phyloP scores from a whole-genome alignment of 805 yeast genomes.

The Wickerhamiella spandovensis region DNA sequence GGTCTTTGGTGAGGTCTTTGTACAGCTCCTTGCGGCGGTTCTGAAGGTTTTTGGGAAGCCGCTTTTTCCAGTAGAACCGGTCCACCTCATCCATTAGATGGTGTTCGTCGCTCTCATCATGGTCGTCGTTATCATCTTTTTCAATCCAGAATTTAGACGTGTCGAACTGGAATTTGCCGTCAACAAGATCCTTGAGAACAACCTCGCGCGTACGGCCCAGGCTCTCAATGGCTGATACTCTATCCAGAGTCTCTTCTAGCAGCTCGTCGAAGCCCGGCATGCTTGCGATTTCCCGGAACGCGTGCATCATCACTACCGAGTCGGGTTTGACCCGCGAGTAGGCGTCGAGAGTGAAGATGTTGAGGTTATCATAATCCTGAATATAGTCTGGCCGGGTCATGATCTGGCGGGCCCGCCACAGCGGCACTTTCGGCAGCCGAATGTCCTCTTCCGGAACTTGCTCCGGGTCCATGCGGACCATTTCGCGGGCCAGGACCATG shows the following conservation, averaged over 20 bases:
- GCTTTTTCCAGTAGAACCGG: slow-evolving; percentile 12
- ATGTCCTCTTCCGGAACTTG: slow-evolving; percentile 6
- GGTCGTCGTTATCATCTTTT: slow-evolving; percentile 16
- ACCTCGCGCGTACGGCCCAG: slow-evolving; percentile 67
- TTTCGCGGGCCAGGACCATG: slow-evolving; percentile 54
- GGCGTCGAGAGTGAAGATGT: slow-evolving; percentile 68
- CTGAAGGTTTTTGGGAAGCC: slow-evolving; percentile 3
- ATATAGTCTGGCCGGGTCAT: slow-evolving; percentile 80
- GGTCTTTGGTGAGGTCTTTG: not conserved
- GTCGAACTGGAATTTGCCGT: slow-evolving; percentile 17
- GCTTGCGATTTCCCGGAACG: slow-evolving; percentile 62
- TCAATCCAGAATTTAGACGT: slow-evolving; percentile 12
- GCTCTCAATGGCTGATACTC: slow-evolving; percentile 66
- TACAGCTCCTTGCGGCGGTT: not conserved
- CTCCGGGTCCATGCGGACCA: slow-evolving; percentile 52
- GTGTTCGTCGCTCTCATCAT: slow-evolving; percentile 16
- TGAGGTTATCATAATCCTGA: slow-evolving; percentile 58
- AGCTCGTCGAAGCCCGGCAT: slow-evolving; percentile 60
- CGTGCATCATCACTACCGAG: slow-evolving; percentile 81
- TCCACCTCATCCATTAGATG: slow-evolving; percentile 10
- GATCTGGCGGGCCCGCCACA: slow-evolving; percentile 73
- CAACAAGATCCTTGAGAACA: slow-evolving; percentile 53
- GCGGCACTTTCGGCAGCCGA: slow-evolving; percentile 54
- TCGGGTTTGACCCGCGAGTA: slow-evolving; percentile 62
- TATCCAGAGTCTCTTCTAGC: slow-evolving; percentile 46